Evolutionary conservation across 768 basidiomycete species (phyloP).

Genomic region (Calocybe cyanea): DNA sequence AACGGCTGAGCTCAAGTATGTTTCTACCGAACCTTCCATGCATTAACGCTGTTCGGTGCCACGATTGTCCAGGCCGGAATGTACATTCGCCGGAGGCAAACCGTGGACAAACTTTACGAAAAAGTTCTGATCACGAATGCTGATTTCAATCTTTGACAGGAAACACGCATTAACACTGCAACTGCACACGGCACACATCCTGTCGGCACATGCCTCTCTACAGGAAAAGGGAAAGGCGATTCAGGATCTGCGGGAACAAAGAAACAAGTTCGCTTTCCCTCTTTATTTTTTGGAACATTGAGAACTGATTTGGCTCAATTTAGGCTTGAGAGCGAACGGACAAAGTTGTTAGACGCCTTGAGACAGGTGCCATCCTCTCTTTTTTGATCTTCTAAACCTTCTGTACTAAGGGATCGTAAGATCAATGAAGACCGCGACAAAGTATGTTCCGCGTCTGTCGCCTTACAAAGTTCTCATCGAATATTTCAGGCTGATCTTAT

Average conservation of each 20-base stretch:
- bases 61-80: neutral
- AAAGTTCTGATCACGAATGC: neutral
- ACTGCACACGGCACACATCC: conserved; percentile 82
- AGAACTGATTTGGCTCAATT: neutral
- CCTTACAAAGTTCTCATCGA: conserved; percentile 5
- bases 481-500: conserved; percentile 57
- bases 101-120: no score
- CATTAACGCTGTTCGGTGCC: neutral
- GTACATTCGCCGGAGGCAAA: neutral
- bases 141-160: conserved; percentile 32
- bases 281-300: neutral
- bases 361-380: conserved; percentile 49
- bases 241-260: conserved; percentile 80
- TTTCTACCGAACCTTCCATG: conserved; percentile 17
- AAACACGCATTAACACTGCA: conserved; percentile 83
- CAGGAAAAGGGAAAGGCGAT: conserved; percentile 76
- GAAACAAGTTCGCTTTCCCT: conserved; percentile 61
- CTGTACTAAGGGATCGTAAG: conserved; percentile 34
- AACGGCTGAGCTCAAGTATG: conserved; percentile 85
- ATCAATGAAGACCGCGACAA: conserved; percentile 83
- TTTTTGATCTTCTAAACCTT: no score
- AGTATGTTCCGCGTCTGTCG: conserved; percentile 22
- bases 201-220: conserved; percentile 76
- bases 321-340: conserved; percentile 75
- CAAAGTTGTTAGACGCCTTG: conserved; percentile 61